Base-by-base conservation (phyloP, 2,329 filamentous ascomycete species). In the Didymellaceae sp. region DNA sequence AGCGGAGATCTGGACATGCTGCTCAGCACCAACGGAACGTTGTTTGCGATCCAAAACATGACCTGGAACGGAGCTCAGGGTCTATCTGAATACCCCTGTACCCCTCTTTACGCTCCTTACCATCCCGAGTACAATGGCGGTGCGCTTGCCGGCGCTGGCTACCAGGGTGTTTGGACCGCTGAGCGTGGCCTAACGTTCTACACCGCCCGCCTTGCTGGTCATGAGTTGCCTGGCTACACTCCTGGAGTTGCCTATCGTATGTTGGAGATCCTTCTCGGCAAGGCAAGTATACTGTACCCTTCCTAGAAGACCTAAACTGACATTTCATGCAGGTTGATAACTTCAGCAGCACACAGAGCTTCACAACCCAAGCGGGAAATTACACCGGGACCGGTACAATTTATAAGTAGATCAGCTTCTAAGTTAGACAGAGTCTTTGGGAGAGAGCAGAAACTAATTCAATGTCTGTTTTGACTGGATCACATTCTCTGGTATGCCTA, bases 31-130 rank as follows among this genome's bases (percentile, higher is more conserved):
- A 80, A 82, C 57, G 80, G 79, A 2, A 82, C 80, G 0, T 70
- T 82, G 4, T 70, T 82, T 16, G 75, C 77, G 3, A 70, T 83
- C 30, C 79, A 82, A 61, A 82, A 82, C 65, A 76, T 81, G 71
- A 82, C 79, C 2, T 82, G 79, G 78, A 75, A 79, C 59, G 79
- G 79, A 11, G 53, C 62, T 2, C 75, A 79, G 41, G 79, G 79
- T 9, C 74, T 82, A 32, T 72, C 77, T 18, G 48, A 62, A 5
- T 73, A 74, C 17, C 79, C 79, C 0, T 62, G 54, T 14, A 70
- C 63, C n/a, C 65, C 66, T 1, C 72, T 80, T 33, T 78, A 75
- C 52, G 71, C 71, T 0, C 77, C 78, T 0, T 76, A 76, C 60
- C 75, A 78, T 57, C 72, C 73, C 1, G 74, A 75, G 50, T 75